Evolutionary conservation across 2,329 filamentous ascomycete species (phyloP).

Genomic region (Colletotrichum magnum): DNA sequence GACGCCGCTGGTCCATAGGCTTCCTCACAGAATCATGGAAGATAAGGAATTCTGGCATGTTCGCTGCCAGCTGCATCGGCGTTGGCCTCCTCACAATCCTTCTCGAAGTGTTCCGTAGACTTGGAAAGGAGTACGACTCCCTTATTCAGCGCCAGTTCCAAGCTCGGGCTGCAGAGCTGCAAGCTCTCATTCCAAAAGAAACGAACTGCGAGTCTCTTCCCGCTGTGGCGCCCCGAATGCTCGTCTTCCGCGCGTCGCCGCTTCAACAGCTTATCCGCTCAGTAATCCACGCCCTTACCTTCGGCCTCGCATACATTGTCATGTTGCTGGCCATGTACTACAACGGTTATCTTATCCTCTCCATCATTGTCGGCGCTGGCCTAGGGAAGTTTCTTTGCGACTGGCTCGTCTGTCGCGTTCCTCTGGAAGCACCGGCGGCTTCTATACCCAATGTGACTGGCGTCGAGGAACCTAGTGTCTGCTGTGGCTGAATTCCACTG

Average conservation of each 20-base stretch:
- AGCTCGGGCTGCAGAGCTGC: constrained; percentile 49
- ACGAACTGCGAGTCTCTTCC: constrained; percentile 35
- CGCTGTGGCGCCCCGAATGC: constrained; percentile 39
- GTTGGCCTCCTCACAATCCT: constrained; percentile 56
- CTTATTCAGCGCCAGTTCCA: constrained; percentile 57
- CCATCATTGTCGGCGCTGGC: constrained; percentile 62
- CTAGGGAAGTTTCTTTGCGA: constrained; percentile 69
- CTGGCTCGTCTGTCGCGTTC: constrained; percentile 63
- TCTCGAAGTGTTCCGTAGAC: constrained; percentile 57
- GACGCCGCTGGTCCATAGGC: constrained; percentile 39
- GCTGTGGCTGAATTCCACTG: constrained; percentile 55
- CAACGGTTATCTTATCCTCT: constrained; percentile 61
- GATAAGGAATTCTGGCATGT: constrained; percentile 55
- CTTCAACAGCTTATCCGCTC: constrained; percentile 57
- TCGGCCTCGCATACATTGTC: constrained; percentile 59
- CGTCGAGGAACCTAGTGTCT: constrained; percentile 62
- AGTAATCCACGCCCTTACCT: constrained; percentile 55
- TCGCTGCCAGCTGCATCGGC: constrained; percentile 61
- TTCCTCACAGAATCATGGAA: constrained; percentile 59
- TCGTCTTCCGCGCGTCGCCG: constrained; percentile 56
- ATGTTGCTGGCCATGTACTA: constrained; percentile 63
- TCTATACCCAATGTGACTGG: constrained; percentile 46
- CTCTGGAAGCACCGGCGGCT: constrained; percentile 18
- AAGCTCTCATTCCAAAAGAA: constrained; percentile 38
- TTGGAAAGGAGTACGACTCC: constrained; percentile 59